phyloP scores from a whole-genome alignment of 345 rosid genomes.

The Isatis tinctoria region DNA sequence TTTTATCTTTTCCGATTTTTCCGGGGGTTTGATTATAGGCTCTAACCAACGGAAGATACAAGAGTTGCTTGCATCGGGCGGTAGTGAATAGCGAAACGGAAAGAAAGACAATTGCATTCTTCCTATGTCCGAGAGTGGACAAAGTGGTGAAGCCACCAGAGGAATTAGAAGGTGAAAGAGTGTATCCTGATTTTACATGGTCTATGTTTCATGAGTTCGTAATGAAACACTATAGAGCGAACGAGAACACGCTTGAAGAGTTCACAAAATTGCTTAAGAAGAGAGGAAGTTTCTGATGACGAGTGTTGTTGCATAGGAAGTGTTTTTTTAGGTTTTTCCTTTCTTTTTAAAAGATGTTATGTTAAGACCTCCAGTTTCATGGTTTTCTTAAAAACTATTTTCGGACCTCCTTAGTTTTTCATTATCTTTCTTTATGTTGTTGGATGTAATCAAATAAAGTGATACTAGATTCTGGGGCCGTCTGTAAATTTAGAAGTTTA shows the following conservation, averaged over 20 bases:
- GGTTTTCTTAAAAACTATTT: neutral
- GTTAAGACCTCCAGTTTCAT: neutral
- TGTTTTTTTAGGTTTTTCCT: neutral
- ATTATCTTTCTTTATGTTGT: neutral
- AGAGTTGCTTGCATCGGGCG: slow-evolving; percentile 29
- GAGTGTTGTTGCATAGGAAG: neutral
- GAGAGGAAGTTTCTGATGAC: neutral
- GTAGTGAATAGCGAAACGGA: slow-evolving; percentile 47
- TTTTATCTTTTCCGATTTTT: too few species aligned
- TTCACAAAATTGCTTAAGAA: neutral
- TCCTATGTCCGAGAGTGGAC: slow-evolving; percentile 48
- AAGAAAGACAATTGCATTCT: slow-evolving; percentile 51
- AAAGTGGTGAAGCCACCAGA: slow-evolving; percentile 57
- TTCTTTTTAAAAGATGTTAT: too few species aligned
- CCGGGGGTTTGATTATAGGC: neutral
- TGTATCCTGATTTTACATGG: slow-evolving; percentile 73
- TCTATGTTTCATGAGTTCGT: slow-evolving; percentile 54
- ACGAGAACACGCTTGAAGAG: slow-evolving; percentile 3
- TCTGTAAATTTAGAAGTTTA: too few species aligned
- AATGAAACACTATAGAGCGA: slow-evolving; percentile 18
- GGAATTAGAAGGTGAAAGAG: slow-evolving; percentile 32
- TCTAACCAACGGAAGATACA: slow-evolving; percentile 28
- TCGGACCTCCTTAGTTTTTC: neutral
- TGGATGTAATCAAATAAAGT: neutral
- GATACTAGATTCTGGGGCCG: too few species aligned